Base-by-base conservation (phyloP, 73 alveolate genomes). In the Blepharisma stoltei region DNA sequence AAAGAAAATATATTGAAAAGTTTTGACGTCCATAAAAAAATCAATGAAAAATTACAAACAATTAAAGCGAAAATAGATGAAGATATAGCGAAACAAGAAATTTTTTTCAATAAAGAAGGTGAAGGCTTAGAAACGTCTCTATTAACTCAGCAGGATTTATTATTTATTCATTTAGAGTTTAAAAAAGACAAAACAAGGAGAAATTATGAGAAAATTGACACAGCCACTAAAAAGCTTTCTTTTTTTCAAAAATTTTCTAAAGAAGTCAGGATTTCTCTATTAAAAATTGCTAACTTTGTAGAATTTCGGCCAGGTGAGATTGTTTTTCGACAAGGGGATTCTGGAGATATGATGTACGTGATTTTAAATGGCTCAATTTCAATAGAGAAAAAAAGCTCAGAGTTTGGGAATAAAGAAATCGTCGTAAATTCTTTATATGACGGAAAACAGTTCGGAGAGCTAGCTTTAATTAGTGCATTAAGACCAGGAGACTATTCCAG, bases 381-480 rank as follows among this genome's bases (percentile, higher is more conserved):
- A 20, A 25, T 60, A 14, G 73, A 60, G 5, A 60, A 60, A 25
- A 38, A 60, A 60, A 38, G 49, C 11, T 14, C 18, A 18, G 73
- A 60, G 46, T 60, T 60, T 25, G 73, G 73, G 14, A 25, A 38
- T 18, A 60, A 25, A 25, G 23, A 25, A n/a, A 60, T 60, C 0
- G 73, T 60, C 18, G 45, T 60, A 8, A 60, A 60, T 25, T 18
- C 46, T 60, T 20, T 60, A 47, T 60, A 60, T 60, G 73, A 60
- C 5, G 73, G 73, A 25, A 60, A 25, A 25, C 73, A 60, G 73
- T 60, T 60, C 5, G 73, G 73, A 25, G 73, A 60, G 23, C 46
- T 60, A 14, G 73, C 73, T 25, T 1, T 60, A 20, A 8, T 60
- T 20, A 60, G 23, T 25, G 73, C 48, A 8, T 20, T 60, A 5